phyloP scores from a whole-genome alignment of 177 flowering plant species.

The Tripterygium wilfordii region DNA sequence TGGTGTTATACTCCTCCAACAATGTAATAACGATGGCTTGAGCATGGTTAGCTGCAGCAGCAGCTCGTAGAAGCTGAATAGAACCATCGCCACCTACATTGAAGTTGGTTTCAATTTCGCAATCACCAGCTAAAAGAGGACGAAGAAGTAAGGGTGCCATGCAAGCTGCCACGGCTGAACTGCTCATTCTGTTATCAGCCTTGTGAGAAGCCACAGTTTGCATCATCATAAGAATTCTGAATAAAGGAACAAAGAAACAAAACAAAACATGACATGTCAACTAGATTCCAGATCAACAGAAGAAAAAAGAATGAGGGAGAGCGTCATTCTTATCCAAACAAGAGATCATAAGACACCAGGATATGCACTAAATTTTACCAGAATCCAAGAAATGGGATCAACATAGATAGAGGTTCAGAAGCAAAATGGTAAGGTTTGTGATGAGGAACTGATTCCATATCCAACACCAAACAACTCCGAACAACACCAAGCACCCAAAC shows the following conservation, averaged over 20 bases:
- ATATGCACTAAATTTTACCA: too few relatives aligned
- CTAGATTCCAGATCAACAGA: too few relatives aligned
- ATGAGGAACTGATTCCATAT: too few relatives aligned
- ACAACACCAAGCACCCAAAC: too few relatives aligned
- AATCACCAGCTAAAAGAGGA: constrained; percentile 93
- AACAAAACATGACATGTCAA: too few relatives aligned
- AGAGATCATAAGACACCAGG: too few relatives aligned
- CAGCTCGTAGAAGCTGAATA: constrained; percentile 87
- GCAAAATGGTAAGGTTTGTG: too few relatives aligned
- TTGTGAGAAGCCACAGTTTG: constrained; percentile 76
- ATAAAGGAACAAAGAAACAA: constrained; percentile 7
- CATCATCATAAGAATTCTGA: constrained; percentile 94
- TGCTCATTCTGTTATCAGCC: constrained; percentile 81
- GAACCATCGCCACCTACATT: constrained; percentile 90
- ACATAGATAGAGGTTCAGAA: too few relatives aligned
- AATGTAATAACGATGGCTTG: constrained; percentile 87
- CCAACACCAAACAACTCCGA: too few relatives aligned
- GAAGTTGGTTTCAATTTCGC: constrained; percentile 72
- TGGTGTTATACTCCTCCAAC: constrained; percentile 74
- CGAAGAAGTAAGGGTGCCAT: constrained; percentile 99
- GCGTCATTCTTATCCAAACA: too few relatives aligned
- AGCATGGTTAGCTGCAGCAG: constrained; percentile 99
- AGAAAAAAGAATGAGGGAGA: too few relatives aligned
- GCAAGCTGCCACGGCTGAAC: constrained; percentile 97
- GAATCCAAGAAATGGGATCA: too few relatives aligned